Base-by-base conservation (phyloP, 2,329 filamentous ascomycete genomes). In the Penicillium hesseltinei region DNA sequence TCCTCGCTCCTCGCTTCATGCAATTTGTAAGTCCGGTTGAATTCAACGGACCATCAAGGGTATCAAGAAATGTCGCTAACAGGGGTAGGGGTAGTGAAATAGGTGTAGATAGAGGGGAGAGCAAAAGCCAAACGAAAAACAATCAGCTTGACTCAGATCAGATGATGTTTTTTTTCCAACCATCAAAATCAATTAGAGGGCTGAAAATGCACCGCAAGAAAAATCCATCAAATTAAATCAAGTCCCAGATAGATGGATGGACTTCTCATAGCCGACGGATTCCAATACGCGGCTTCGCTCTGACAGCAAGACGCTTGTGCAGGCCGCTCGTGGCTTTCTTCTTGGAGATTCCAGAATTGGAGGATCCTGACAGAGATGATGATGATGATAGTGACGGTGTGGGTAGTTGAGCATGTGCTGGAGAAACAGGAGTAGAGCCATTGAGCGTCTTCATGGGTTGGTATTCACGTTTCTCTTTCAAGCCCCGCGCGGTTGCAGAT, bases 241-340 rank as follows among this genome's bases (percentile, higher is more conserved):
- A 31, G 8, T 21, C 10, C 8, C 21, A 19, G 19, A 40, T 19
- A 25, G 7, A 31, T 23, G 5, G 27, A 33, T 15, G 9, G n/a
- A 7, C 9, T 15, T 23, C n/a, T 68, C 56, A 75, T 36, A 75
- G 61, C 45, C 73, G 66, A 36, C 73, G 71, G 29, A 75, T 63
- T 0, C 73, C 73, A 47, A 72, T 68, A 15, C 73, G 68, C 2
- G 73, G 68, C 56, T 75, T 75, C 7, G 62, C 33, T 49, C 73
- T 74, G 25, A 61, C 60, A 3, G 56, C 56, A 6, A 58, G 57
- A 2, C 66, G 65, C 45, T 69, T 74, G 50, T 70, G 66, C 2
- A 50, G 42, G 6, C 63, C 59, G 4, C 56, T 40, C 10, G 54
- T 46, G 8, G 59, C 49, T 55, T 67, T 71, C 45, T 69, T 57